phyloP scores from a whole-genome alignment of 805 yeast species.

The Barnettozyma botsteinii region DNA sequence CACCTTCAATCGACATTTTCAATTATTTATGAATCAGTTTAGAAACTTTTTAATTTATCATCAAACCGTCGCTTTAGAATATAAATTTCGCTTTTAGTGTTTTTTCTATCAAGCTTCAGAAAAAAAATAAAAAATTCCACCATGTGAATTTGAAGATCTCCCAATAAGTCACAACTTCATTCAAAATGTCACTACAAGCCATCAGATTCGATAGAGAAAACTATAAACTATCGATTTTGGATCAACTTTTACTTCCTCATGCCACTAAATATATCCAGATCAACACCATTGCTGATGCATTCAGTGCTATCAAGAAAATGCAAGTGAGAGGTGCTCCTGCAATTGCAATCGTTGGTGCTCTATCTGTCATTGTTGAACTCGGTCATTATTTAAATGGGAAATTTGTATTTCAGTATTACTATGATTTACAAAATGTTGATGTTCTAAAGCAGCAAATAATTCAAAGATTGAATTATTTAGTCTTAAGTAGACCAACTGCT shows the following conservation, averaged over 20 bases:
- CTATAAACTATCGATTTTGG: slow-evolving; percentile 54
- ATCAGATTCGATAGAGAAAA: slow-evolving; percentile 52
- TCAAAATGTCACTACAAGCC: slow-evolving; percentile 47
- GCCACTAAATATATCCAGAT: slow-evolving; percentile 63
- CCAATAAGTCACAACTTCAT: no score
- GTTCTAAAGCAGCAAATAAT: slow-evolving; percentile 34
- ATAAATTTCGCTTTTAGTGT: no score
- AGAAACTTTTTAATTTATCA: no score
- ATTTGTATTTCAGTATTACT: slow-evolving; percentile 25
- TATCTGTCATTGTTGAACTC: slow-evolving; percentile 75
- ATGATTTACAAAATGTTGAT: slow-evolving; percentile 28
- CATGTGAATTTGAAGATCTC: no score
- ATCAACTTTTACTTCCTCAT: slow-evolving; percentile 81
- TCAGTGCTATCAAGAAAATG: slow-evolving; percentile 79
- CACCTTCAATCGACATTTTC: no score
- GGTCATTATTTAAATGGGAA: slow-evolving; percentile 27
- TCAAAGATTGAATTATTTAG: slow-evolving; percentile 54
- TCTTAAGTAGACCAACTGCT: slow-evolving; percentile 89
- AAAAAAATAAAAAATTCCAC: no score
- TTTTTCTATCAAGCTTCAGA: no score
- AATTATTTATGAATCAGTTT: no score
- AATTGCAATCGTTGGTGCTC: slow-evolving; percentile 89
- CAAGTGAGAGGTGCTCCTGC: slow-evolving; percentile 99
- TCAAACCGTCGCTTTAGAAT: no score
- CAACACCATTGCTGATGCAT: slow-evolving; percentile 66